phyloP scores from a whole-genome alignment of 1,284 basidiomycete genomes.

The Marasmius fiardii region DNA sequence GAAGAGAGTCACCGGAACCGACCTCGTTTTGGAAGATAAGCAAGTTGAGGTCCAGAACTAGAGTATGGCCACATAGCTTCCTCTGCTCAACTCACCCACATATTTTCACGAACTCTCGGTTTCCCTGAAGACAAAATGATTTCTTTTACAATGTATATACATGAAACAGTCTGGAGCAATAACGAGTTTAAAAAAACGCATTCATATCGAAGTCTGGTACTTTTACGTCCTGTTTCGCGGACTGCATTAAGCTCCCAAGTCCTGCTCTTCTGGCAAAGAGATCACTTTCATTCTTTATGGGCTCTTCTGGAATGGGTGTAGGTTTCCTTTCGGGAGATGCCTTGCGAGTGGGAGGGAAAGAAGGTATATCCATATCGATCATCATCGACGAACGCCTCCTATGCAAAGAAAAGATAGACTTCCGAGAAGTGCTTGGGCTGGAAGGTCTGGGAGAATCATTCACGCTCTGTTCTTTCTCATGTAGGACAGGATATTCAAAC shows the following conservation, averaged over 20 bases:
- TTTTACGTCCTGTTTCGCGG: conserved; percentile 82
- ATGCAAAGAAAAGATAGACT: conserved; percentile 51
- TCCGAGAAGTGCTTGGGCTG: conserved; percentile 39
- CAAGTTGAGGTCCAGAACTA: conserved; percentile 67
- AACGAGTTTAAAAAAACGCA: conserved; percentile 49
- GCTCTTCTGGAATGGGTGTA: conserved; percentile 24
- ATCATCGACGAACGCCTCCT: conserved; percentile 69
- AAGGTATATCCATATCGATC: conserved; percentile 84
- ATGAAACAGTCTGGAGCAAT: background rate
- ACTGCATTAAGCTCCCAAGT: conserved; percentile 79
- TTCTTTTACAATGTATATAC: background rate
- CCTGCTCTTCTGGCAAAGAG: conserved; percentile 65
- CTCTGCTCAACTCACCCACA: conserved; percentile 11
- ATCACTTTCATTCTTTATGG: conserved; percentile 50
- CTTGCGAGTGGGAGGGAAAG: conserved; percentile 55
- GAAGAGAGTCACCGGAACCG: conserved; percentile 76
- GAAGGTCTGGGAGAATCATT: conserved; percentile 26
- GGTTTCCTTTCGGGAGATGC: conserved; percentile 40
- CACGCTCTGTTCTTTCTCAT: conserved; percentile 15
- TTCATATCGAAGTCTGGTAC: conserved; percentile 86
- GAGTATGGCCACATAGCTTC: conserved; percentile 14
- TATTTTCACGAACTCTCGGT: conserved; percentile 12
- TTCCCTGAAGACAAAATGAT: background rate
- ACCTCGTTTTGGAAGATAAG: conserved; percentile 82
- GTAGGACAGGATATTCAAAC: conserved; percentile 68